Evolutionary conservation across 805 yeast genomes (phyloP), one percentile per base, ranked within the genome.

Genomic region (Candida incommunis): DNA sequence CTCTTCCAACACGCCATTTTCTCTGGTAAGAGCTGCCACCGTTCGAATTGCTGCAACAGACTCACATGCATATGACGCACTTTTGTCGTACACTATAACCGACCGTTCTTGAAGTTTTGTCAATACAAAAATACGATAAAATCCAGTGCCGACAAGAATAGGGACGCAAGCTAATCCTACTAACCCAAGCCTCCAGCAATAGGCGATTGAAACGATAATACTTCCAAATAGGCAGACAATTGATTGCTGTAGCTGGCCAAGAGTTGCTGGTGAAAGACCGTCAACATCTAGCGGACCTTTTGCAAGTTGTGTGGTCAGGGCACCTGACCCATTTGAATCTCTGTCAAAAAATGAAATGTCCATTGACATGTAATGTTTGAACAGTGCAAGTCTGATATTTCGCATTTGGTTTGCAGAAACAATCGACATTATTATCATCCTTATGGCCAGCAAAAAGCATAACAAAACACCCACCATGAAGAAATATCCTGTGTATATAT

Each of bases 51-150:
- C 61, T 13, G 59, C 47, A 3, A 65, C 59, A 42, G 58, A 63
- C 46, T 65, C 67, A 41, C 67, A 56, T 2, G 70, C 70, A 51
- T 61, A 59, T 16, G 66, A 48, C 7, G 69, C 70, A 20, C 68
- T 61, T 25, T 56, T 52, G 41, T 63, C 64, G 45, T 65, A 65
- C 3, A 64, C 64, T 27, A 50, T 51, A 43, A 64, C 62, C 4
- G 64, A 62, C n/a, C 66, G 55, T 46, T 62, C 65, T 45, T 60
- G 59, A 23, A 67, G 56, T 23, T 44, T 41, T 22, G 56, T 49
- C 46, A 67, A 49, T 18, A 66, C 54, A 46, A 50, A 54, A 34
- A 67, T 54, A 22, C 70, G 60, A 46, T 59, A 41, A 53, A 64
- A 67, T 3, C 70, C 70, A 41, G 63, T 58, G 3, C 64, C 67